Conservation (phyloP, 2,329 filamentous ascomycete genomes). For the Dendrostoma leiphaemia region DNA sequence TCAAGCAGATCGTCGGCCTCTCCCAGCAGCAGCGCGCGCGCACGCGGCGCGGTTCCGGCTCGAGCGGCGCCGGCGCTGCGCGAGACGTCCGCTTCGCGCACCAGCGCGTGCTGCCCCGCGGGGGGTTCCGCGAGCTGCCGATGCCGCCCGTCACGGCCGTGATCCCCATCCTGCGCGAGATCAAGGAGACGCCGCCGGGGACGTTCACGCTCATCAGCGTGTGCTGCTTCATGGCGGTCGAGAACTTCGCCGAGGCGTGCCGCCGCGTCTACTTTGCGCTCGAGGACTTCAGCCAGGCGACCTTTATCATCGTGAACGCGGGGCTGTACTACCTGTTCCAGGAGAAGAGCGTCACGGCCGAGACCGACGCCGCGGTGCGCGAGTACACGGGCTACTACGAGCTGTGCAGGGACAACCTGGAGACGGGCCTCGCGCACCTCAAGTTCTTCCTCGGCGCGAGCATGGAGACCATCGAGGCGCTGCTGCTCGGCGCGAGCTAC, state of each 20-base stretch:
- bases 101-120: constrained; percentile 43
- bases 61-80: constrained; percentile 8
- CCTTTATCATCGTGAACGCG: constrained; percentile 49
- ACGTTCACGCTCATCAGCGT: constrained; percentile 45
- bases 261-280: constrained; percentile 36
- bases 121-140: constrained; percentile 48
- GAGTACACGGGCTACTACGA: constrained; percentile 37
- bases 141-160: constrained; percentile 54
- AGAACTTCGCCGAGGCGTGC: constrained; percentile 49
- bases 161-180: constrained; percentile 45
- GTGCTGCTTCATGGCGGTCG: constrained; percentile 47
- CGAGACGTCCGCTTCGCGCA: constrained; percentile 44
- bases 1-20: constrained; percentile 52
- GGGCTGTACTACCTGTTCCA: constrained; percentile 50
- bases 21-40: constrained; percentile 10
- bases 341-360: constrained; percentile 40
- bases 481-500: constrained; percentile 59
- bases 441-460: constrained; percentile 56
- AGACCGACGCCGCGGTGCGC: constrained; percentile 23
- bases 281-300: constrained; percentile 48
- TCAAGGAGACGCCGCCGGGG: constrained; percentile 45
- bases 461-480: constrained; percentile 53
- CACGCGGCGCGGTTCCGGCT: background rate
- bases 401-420: constrained; percentile 46
- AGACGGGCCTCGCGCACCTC: constrained; percentile 49